Base-by-base conservation (phyloP, 75 land plant species). In the Isoetes taiwanensis region DNA sequence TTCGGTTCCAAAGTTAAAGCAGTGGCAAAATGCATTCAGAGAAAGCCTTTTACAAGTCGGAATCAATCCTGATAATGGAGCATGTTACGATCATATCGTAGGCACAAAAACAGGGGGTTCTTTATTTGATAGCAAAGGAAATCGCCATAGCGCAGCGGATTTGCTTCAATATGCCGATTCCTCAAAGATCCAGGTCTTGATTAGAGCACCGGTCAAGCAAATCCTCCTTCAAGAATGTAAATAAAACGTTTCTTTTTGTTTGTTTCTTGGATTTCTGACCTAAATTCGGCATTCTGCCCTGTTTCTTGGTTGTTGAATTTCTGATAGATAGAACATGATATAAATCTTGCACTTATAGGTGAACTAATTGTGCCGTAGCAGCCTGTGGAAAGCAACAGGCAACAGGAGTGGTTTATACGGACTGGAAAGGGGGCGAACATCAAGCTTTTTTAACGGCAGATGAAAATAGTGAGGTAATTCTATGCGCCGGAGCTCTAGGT, bases 81-180 rank as follows among this genome's bases (percentile, higher is more conserved):
- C 57, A 52, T 81, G 90, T 3, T 89, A 43, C 32, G 90, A 85
- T 68, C 96, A 87, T 32, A 12, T 76, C 8, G 33, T 35, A 3
- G 90, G 95, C 4, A 84, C 94, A 40, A 87, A 87, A 48, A 52
- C 77, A 20, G 94, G 94, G 0, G 94, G 94, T 10, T 77, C 91
- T 12, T 79, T 83, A 52, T 83, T 86, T 30, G 88, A 83, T 33
- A 30, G 64, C 11, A 10, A 66, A 11, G 91, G 93, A 0, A 30
- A 63, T 3, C 52, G 97, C 11, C 83, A 71, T 65, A 80, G 81
- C 5, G 86, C 96, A 0, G 96, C 96, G 3, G 96, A 89, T 52
- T 81, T 89, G 2, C 81, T 89, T 3, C 62, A 71, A 28, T 73
- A 77, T 42, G 91, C 71, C 2, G 64, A 77, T 55, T 77, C 83